Evolutionary conservation across 2,329 filamentous ascomycete genomes (phyloP).

Genomic region (Ophiosphaerella herpotricha): DNA sequence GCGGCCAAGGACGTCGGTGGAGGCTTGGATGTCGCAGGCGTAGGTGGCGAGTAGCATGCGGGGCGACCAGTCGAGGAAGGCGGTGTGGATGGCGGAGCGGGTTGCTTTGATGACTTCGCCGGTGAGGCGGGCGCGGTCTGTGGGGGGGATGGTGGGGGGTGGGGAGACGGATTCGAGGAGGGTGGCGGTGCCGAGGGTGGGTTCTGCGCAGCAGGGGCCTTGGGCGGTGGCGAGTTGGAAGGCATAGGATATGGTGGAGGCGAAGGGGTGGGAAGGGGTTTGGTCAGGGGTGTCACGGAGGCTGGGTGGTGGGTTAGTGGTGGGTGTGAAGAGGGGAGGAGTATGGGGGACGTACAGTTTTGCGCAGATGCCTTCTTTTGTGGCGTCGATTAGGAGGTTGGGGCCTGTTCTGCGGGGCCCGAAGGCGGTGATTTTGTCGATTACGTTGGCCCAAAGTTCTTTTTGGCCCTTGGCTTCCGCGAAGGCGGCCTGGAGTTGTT

Average conservation of each 20-base stretch:
- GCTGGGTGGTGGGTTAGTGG: slow-evolving; percentile 20
- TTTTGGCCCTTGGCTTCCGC: slow-evolving; percentile 72
- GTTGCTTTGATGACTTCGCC: slow-evolving; percentile 92
- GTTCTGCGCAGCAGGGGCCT: slow-evolving; percentile 89
- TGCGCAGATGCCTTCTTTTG: slow-evolving; percentile 70
- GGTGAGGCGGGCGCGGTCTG: slow-evolving; percentile 77
- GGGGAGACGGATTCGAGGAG: slow-evolving; percentile 79
- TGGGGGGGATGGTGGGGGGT: slow-evolving; percentile 55
- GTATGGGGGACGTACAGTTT: slow-evolving; percentile 63
- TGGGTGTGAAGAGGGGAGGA: background rate
- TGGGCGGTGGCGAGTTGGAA: slow-evolving; percentile 92
- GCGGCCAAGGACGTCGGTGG: slow-evolving; percentile 89
- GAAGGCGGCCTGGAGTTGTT: slow-evolving; percentile 70
- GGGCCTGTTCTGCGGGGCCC: slow-evolving; percentile 83
- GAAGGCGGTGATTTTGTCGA: slow-evolving; percentile 86
- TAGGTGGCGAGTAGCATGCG: slow-evolving; percentile 98
- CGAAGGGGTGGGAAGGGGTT: slow-evolving; percentile 68
- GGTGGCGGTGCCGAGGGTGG: slow-evolving; percentile 89
- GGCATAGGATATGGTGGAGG: slow-evolving; percentile 88
- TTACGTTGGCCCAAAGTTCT: slow-evolving; percentile 75
- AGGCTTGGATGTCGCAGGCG: slow-evolving; percentile 94
- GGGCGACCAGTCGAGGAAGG: slow-evolving; percentile 94
- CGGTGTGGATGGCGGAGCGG: slow-evolving; percentile 79
- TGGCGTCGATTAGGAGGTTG: slow-evolving; percentile 87
- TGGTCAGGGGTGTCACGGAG: slow-evolving; percentile 31